Base-by-base conservation (phyloP, 345 rosid species). In the Arabidopsis suecica region DNA sequence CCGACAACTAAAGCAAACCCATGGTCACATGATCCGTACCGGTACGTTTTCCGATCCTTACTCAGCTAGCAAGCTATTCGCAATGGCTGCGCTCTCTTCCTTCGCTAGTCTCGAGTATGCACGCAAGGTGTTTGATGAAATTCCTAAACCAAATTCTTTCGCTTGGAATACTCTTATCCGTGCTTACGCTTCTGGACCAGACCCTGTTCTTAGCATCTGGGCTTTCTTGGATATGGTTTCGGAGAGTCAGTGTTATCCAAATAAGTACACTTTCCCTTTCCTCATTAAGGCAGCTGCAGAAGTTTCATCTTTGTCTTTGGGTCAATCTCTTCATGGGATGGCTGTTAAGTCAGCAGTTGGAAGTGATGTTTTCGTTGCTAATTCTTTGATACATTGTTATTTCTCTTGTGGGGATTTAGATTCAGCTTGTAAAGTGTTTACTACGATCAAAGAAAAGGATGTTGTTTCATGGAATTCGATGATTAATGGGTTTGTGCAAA, bases 391-490 rank as follows among this genome's bases (percentile, higher is more conserved):
- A 68, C 87, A 88, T 78, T 84, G 88, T 68, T 90, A 90, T 61
- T 78, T 84, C 22, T 80, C 85, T 0, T 86, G 85, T 32, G 87
- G 86, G 36, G 84, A 88, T 78, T 62, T 86, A 49, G 93, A 83
- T 84, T 78, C 79, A 2, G 91, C 93, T 6, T 79, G 80, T 76
- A 69, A 82, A 62, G 88, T 85, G 34, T 90, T 90, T 28, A 41
- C 65, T 49, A 85, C 71, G 75, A 84, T 80, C 41, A 68, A 66
- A 64, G 73, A 69, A 55, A 88, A 86, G 22, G 96, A 90, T 34
- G 86, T 86, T 54, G 91, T 88, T 64, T 90, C 96, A 1, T 90
- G 96, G 96, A 90, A 90, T 53, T 85, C 96, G 13, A 86, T 90
- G 89, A 88, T 90, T 57, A 79, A 81, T 0, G 91, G 87, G 20